Conservation (phyloP, 1,284 basidiomycete species). For the Polyporus tsugae region DNA sequence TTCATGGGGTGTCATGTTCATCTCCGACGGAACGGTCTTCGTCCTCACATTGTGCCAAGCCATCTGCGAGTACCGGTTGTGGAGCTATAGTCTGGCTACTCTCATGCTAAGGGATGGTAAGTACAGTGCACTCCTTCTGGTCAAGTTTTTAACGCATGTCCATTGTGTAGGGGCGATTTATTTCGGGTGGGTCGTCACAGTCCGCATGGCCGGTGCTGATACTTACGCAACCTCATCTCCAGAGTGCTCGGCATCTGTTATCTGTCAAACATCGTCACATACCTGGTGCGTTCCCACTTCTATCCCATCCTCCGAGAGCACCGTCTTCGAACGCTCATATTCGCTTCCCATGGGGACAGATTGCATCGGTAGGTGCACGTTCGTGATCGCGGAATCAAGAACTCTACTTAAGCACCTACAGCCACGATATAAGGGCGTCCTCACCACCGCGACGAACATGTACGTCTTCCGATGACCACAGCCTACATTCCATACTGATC, state of each 20-base stretch:
- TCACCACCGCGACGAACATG: neutral
- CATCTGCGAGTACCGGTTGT: neutral
- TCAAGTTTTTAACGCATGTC: neutral
- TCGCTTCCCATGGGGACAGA: neutral
- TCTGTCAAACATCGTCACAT: neutral
- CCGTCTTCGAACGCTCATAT: neutral
- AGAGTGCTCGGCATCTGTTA: constrained; percentile 2
- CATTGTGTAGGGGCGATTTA: neutral
- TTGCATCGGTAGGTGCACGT: neutral
- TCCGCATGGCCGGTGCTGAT: neutral
- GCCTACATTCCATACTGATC: neutral
- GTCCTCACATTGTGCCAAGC: neutral
- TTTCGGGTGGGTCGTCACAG: neutral
- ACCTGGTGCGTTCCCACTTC: neutral
- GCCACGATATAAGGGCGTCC: neutral
- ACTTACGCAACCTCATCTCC: neutral
- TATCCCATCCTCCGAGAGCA: neutral
- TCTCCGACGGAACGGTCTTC: neutral
- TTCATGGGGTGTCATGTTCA: neutral
- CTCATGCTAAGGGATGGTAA: neutral
- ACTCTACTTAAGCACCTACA: neutral
- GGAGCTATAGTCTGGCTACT: neutral
- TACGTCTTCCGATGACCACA: neutral
- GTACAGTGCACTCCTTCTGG: neutral
- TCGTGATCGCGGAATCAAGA: neutral